Conservation (phyloP, 2,329 filamentous ascomycete species). For the Pseudocercospora cruenta region DNA sequence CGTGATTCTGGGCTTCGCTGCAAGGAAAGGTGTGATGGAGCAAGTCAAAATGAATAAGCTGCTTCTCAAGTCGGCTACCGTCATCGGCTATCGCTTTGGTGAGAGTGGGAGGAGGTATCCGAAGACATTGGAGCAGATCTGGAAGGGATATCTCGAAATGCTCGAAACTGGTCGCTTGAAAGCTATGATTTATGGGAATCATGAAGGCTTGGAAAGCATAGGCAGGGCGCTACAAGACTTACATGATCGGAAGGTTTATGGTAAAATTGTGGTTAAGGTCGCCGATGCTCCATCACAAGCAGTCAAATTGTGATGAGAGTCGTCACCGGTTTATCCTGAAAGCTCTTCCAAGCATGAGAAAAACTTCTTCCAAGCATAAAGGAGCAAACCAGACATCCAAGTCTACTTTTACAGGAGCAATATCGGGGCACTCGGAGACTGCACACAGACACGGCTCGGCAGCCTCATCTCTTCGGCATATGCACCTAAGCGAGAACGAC, state of each 20-base stretch:
- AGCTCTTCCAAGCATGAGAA: background rate
- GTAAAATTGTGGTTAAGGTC: slow-evolving; percentile 59
- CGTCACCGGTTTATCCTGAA: background rate
- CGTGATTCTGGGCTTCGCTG: slow-evolving; percentile 63
- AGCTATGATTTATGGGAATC: slow-evolving; percentile 56
- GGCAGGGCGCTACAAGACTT: slow-evolving; percentile 57
- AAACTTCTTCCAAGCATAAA: background rate
- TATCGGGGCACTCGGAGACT: background rate
- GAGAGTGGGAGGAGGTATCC: slow-evolving; percentile 58
- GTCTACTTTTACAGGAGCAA: background rate
- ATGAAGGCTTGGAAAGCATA: slow-evolving; percentile 55
- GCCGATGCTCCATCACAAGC: slow-evolving; percentile 28
- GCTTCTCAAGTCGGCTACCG: slow-evolving; percentile 56
- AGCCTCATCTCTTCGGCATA: background rate
- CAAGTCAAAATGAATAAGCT: slow-evolving; percentile 59
- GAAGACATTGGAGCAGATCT: slow-evolving; percentile 52
- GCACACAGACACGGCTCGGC: background rate
- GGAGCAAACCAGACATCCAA: background rate
- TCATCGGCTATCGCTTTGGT: slow-evolving; percentile 62
- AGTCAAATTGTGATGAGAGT: slow-evolving; percentile 30
- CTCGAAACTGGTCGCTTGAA: slow-evolving; percentile 53
- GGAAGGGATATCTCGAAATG: slow-evolving; percentile 56
- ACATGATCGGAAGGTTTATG: slow-evolving; percentile 55
- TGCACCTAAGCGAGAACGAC: background rate
- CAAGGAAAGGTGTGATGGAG: slow-evolving; percentile 57